Conservation (phyloP, 2,329 filamentous ascomycete genomes). For the Teratosphaeria pseudoeucalypti region DNA sequence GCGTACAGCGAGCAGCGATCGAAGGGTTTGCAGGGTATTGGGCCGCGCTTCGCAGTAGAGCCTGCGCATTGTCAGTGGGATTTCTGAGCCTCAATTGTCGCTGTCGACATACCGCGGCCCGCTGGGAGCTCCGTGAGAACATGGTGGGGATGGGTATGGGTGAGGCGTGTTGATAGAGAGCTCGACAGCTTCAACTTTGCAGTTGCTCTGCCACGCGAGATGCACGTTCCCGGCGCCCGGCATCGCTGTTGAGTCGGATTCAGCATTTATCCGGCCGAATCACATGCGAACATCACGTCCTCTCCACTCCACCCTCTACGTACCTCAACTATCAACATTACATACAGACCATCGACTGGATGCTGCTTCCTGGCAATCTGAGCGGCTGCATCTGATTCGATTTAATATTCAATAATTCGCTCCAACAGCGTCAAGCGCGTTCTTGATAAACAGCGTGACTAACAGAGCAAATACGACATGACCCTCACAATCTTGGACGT, state of each 20-base stretch:
- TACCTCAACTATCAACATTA: neutral
- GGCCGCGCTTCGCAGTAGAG: slow-evolving; percentile 46
- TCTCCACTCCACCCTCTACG: neutral
- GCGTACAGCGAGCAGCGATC: slow-evolving; percentile 46
- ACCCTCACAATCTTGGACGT: too few relatives aligned
- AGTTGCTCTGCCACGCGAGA: neutral
- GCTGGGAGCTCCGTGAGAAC: slow-evolving; percentile 35
- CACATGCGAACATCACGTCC: neutral
- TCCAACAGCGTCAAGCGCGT: neutral
- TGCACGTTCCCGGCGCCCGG: neutral
- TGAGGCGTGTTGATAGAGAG: neutral
- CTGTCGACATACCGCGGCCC: slow-evolving; percentile 27
- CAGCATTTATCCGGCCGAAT: neutral
- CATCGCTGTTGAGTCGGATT: neutral
- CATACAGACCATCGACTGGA: neutral
- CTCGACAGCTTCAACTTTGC: slow-evolving; percentile 5
- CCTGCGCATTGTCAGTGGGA: slow-evolving; percentile 27
- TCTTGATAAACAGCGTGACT: neutral
- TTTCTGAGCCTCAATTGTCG: too few relatives aligned
- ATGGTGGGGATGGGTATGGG: slow-evolving; percentile 16
- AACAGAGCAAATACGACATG: too few relatives aligned
- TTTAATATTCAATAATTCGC: too few relatives aligned
- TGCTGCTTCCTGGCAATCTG: too few relatives aligned
- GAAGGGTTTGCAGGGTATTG: slow-evolving; percentile 35
- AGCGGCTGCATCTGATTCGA: too few relatives aligned